Conservation (phyloP, 2,329 filamentous ascomycete genomes). For the Anisogramma anomala region DNA sequence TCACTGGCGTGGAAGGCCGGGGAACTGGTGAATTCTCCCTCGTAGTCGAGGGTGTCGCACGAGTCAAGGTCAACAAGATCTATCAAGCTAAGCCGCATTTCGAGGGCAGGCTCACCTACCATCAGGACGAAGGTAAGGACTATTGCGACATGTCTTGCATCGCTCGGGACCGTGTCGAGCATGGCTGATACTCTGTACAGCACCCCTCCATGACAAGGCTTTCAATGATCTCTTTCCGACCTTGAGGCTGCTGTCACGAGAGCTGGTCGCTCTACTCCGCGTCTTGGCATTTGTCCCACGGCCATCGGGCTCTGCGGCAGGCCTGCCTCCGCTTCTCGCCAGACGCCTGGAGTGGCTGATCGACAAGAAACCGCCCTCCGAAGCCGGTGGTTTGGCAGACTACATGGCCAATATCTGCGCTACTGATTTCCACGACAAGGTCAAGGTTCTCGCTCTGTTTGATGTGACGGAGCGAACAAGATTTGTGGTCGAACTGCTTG, state of each 20-base stretch:
- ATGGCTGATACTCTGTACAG: conserved; percentile 16
- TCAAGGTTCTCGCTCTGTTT: conserved; percentile 72
- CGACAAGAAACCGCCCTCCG: conserved; percentile 63
- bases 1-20: conserved; percentile 65
- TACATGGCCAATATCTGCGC: conserved; percentile 95
- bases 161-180: not conserved
- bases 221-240: conserved; percentile 63
- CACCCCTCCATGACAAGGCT: conserved; percentile 40
- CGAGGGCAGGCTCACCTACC: conserved; percentile 64
- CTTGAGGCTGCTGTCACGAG: conserved; percentile 73
- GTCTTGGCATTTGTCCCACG: conserved; percentile 75
- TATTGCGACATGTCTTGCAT: not conserved
- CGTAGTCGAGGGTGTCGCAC: conserved; percentile 72
- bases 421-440: conserved; percentile 78
- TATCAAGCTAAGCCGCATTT: conserved; percentile 74
- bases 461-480: conserved; percentile 68
- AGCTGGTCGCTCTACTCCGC: conserved; percentile 73
- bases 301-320: conserved; percentile 47
- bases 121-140: conserved; percentile 59
- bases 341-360: conserved; percentile 82
- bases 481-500: conserved; percentile 72
- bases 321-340: conserved; percentile 72
- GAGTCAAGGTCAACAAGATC: conserved; percentile 64
- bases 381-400: conserved; percentile 79
- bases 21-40: conserved; percentile 67